Evolutionary conservation across 352 stramenopile genomes (phyloP).

Genomic region (Phytophthora citricola): DNA sequence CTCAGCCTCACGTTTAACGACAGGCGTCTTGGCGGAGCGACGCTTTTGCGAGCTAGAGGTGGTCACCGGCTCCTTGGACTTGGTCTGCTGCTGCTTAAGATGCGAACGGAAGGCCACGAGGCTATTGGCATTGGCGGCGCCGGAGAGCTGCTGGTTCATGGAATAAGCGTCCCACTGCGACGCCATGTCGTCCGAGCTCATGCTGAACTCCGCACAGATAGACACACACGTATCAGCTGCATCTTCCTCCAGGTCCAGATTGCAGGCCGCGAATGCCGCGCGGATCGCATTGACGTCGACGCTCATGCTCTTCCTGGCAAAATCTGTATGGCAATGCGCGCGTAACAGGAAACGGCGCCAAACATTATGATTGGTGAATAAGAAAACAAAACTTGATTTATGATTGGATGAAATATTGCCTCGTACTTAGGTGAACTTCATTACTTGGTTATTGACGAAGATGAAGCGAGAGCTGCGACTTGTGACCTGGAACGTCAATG

Average conservation of each 20-base stretch:
- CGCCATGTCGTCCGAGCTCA: conserved; percentile 80
- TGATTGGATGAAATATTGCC: conserved; percentile 17
- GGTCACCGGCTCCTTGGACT: conserved; percentile 39
- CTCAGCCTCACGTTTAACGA: conserved; percentile 74
- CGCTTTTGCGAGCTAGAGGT: conserved; percentile 47
- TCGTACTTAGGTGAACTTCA: conserved; percentile 1
- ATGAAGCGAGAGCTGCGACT: conserved; percentile 47
- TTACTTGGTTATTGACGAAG: not conserved
- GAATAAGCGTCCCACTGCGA: conserved; percentile 88
- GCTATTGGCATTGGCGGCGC: conserved; percentile 59
- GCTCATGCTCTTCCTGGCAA: conserved; percentile 45
- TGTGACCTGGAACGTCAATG: conserved; percentile 91
- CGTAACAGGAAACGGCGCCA: conserved; percentile 41
- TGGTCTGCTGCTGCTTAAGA: conserved; percentile 59
- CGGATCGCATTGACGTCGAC: conserved; percentile 65
- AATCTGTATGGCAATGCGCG: conserved; percentile 19
- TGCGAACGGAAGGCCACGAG: conserved; percentile 78
- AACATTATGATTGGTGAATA: conserved; percentile 46
- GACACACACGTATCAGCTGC: conserved; percentile 69
- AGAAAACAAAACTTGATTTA: not conserved
- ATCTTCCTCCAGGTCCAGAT: conserved; percentile 78
- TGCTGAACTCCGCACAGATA: conserved; percentile 78
- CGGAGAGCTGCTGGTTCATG: conserved; percentile 83
- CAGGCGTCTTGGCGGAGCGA: conserved; percentile 60
- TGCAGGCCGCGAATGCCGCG: conserved; percentile 74